Evolutionary conservation across 2,329 filamentous ascomycete species (phyloP), one percentile per base, ranked within the genome.

Genomic region (Arthrobotrys entomopaga): DNA sequence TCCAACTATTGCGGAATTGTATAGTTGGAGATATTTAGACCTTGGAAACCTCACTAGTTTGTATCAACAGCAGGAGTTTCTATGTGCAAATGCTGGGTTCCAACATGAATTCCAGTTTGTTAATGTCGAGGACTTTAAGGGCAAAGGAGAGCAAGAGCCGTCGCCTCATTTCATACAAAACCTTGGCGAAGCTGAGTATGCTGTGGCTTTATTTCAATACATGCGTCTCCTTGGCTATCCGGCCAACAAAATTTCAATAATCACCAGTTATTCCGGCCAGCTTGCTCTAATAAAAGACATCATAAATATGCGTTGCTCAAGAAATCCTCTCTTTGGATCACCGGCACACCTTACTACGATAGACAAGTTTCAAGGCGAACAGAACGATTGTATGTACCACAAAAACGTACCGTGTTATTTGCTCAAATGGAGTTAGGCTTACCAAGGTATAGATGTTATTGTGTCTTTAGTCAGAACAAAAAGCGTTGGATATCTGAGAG

Each of bases 341-440:
- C 95, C 95, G 16, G 91, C 90, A 81, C 90, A 91, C 61, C 92
- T 99, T 26, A 93, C 92, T 2, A 99, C 96, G 3, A 94, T 99
- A 76, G 95, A 99, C 83, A 97, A 97, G 81, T 99, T 98, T 80
- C 95, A 99, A 83, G 96, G 95, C 81, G 95, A 99, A 84, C 95
- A 99, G 82, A 99, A 99, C 82, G 95, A 99, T 80, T 98, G 92
- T 95, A 86, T 86, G 91, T 88, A 65, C 43, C 49, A 20, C n/a
- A 38, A 48, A 16, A 1, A 22, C 11, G 5, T 24, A 15, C 3
- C 19, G 13, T 10, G 34, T 38, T 29, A 10, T 52, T 57, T 26
- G 19, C 3, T 26, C 10, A 34, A 34, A 34, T 34, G 29, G 10
- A 34, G 6, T 34, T 34, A 34, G 10, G 29, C 29, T 34, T 7